phyloP scores from a whole-genome alignment of 495 filamentous ascomycete genomes.

The Penicillium roqueforti region DNA sequence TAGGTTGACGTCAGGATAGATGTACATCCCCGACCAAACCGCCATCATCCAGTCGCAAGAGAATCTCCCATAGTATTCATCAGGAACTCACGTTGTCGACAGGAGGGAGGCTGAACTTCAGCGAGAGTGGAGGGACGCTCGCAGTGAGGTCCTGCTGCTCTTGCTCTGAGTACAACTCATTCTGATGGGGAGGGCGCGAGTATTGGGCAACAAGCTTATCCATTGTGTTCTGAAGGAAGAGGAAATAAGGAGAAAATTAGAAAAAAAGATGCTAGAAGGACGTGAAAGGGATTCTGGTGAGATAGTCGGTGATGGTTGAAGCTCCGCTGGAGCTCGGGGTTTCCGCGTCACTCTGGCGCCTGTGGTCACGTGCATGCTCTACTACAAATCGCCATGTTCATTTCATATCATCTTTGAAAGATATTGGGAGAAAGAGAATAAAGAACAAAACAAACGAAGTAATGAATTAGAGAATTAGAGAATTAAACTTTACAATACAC shows the following conservation, averaged over 20 bases:
- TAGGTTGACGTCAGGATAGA: conserved; percentile 9
- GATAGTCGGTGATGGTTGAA: conserved; percentile 26
- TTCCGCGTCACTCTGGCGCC: conserved; percentile 47
- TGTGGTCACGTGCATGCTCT: conserved; percentile 36
- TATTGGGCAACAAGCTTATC: conserved; percentile 91
- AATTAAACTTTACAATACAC: conserved; percentile 9
- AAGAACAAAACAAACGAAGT: background rate
- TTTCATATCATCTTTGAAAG: background rate
- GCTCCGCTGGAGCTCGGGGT: conserved; percentile 35
- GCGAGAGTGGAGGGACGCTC: conserved; percentile 65
- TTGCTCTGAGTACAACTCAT: conserved; percentile 67
- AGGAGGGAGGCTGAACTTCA: conserved; percentile 93
- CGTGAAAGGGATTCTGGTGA: conserved; percentile 18
- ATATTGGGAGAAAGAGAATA: background rate
- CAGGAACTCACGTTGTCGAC: conserved; percentile 69
- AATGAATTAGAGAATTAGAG: background rate
- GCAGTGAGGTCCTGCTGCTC: conserved; percentile 70
- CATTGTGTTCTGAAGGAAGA: conserved; percentile 52
- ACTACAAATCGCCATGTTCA: background rate
- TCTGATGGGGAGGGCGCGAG: conserved; percentile 65
- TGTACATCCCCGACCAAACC: background rate
- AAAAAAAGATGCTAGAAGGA: conserved; percentile 9
- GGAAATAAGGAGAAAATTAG: conserved; percentile 1
- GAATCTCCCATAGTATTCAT: background rate
- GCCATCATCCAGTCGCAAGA: conserved; percentile 7